phyloP scores from a whole-genome alignment of 192 early-diverging fungal genomes.

The Backusella luteola region DNA sequence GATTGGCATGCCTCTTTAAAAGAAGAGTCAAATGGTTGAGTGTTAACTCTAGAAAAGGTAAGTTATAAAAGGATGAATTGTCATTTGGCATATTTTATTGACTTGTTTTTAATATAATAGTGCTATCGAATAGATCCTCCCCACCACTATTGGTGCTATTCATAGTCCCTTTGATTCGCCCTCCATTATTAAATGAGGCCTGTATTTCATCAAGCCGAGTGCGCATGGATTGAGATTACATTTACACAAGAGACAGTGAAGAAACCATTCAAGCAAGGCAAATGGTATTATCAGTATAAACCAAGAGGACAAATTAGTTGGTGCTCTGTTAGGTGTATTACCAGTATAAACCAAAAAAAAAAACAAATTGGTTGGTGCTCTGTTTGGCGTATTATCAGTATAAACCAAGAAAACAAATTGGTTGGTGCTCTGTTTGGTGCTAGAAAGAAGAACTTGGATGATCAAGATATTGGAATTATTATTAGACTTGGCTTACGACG shows the following conservation, averaged over 20 bases:
- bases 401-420: too few species aligned
- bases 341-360: background rate
- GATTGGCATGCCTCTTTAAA: conserved; percentile 3
- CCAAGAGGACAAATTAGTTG: too few species aligned
- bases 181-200: background rate
- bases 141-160: background rate
- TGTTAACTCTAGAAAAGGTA: too few species aligned
- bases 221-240: background rate
- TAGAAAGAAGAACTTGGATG: too few species aligned
- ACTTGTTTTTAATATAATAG: background rate
- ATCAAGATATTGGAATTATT: too few species aligned
- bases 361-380: too few species aligned
- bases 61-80: too few species aligned
- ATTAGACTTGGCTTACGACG: too few species aligned
- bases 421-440: too few species aligned
- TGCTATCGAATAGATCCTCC: background rate
- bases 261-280: background rate
- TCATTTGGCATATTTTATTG: background rate
- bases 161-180: conserved; percentile 3
- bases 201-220: background rate
- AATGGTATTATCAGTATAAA: background rate
- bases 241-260: background rate
- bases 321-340: too few species aligned
- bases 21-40: too few species aligned
- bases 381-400: too few species aligned